Percentiles rank a stretch among this genome's conserved stretches.
phyloP scores from a whole-genome alignment of 768 basidiomycete species.

The Lentinula guzmanii region DNA sequence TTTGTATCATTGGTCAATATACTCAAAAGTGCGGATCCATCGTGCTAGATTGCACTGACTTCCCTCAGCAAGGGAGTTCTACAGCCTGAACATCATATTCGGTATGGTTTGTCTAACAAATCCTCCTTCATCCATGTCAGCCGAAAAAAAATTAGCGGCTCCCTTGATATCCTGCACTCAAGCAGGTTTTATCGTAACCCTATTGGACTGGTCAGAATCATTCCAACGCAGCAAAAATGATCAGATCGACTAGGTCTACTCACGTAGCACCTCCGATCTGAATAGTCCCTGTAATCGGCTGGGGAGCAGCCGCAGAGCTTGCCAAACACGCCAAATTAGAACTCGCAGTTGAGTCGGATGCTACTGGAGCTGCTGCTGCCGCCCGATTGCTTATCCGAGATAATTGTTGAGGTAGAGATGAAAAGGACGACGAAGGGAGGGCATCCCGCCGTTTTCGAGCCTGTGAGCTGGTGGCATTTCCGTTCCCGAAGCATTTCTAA shows the following conservation, averaged over 20 bases:
- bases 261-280: slow-evolving; percentile 1
- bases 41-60: no score
- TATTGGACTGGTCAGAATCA: background rate
- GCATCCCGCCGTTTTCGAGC: background rate
- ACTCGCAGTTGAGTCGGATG: background rate
- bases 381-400: background rate
- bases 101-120: no score
- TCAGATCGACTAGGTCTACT: background rate
- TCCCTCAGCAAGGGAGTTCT: no score
- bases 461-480: background rate
- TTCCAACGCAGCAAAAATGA: background rate
- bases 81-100: no score
- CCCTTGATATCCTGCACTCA: background rate
- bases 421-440: background rate
- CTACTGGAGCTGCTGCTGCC: background rate
- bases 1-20: no score
- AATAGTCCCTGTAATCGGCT: background rate
- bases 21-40: no score
- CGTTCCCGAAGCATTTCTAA: slow-evolving; percentile 1
- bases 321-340: background rate
- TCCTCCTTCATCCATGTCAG: no score
- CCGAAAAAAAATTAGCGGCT: no score
- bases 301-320: background rate
- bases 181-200: background rate
- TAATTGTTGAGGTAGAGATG: no score